phyloP scores from a whole-genome alignment of 2,329 filamentous ascomycete genomes.

The Diaporthe ilicicola region DNA sequence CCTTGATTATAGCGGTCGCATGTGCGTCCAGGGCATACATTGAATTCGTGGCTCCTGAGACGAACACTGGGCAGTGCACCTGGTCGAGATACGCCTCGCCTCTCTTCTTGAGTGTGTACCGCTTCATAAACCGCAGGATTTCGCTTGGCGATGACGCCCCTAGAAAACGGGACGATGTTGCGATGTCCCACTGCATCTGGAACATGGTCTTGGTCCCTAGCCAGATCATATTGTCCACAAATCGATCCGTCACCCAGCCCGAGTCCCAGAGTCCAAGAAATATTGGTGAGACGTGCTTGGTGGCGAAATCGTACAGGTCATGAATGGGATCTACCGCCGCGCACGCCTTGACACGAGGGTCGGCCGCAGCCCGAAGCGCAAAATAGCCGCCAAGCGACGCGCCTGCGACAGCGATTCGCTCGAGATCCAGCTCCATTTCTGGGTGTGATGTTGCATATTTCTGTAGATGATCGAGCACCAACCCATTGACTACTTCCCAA shows the following conservation, averaged over 20 bases:
- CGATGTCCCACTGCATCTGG: not conserved
- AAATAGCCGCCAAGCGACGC: constrained; percentile 55
- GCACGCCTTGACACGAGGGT: constrained; percentile 54
- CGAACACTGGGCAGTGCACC: not conserved
- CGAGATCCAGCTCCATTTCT: constrained; percentile 40
- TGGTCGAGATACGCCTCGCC: not conserved
- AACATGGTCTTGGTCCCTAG: not conserved
- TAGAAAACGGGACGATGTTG: not conserved
- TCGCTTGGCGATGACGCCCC: not conserved
- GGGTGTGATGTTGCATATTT: not conserved
- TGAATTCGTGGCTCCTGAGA: not conserved
- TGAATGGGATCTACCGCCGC: constrained; percentile 35
- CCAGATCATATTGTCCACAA: not conserved
- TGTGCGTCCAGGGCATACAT: not conserved
- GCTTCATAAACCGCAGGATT: not conserved
- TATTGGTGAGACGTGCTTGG: not conserved
- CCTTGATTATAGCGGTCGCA: not conserved
- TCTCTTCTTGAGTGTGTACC: not conserved
- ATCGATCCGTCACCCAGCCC: not conserved
- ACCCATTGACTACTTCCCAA: constrained; percentile 46
- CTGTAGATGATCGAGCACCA: constrained; percentile 40
- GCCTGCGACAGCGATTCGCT: constrained; percentile 47
- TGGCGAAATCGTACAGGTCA: not conserved
- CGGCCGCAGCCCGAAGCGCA: constrained; percentile 51
- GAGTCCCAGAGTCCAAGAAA: not conserved